Evolutionary conservation across 192 early-diverging fungal genomes (phyloP), one percentile per base, ranked within the genome.

Genomic region (Backusella liffmaniae): DNA sequence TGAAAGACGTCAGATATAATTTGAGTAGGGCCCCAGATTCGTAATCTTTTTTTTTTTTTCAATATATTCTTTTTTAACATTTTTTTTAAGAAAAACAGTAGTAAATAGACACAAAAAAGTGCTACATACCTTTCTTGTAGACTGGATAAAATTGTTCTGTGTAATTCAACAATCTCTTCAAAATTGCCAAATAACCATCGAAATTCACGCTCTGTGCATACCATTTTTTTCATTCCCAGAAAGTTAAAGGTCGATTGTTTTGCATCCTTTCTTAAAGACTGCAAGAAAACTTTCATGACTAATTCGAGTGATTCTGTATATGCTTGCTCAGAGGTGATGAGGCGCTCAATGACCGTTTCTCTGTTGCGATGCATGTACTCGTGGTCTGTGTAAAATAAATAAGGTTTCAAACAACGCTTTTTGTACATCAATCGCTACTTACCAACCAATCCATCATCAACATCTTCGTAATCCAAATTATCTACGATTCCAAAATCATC

Each of bases 1-100:
- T 76, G 69, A 32, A 82, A 76, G 13, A 82, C 74, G 56, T 82
- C 81, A 16, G 73, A 75, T 26, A 79, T 66, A 5, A 82, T 79
- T 70, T 82, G 81, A 3, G 77, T 79, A 10, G 81, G 81, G 26
- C 81, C 81, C 76, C 76, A 82, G 41, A 79, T 76, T 41, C 70
- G 70, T 16, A 80, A 68, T 67, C 79, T 32, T 32, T 32, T 30
- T 26, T 26, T 26, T 80, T 73, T 26, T 21, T 29, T 36, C 18
- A 76, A 68, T 41, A 65, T 18, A 66, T 42, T 65, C 37, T n/a
- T 66, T n/a, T 74, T 36, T 51, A 56, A 53, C 51, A 72, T 69
- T n/a, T 23, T 69, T 49, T 69, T 65, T 37, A 69, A 35, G 23
- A 72, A 37, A 41, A 41, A 78, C 18, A 41, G 39, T 5, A 66